These are phyloP conservation scores for Chrysosporium queenslandicum DNA, from an alignment of 2,329 filamentous ascomycete genomes.

Conservation along the genomic window DNA sequence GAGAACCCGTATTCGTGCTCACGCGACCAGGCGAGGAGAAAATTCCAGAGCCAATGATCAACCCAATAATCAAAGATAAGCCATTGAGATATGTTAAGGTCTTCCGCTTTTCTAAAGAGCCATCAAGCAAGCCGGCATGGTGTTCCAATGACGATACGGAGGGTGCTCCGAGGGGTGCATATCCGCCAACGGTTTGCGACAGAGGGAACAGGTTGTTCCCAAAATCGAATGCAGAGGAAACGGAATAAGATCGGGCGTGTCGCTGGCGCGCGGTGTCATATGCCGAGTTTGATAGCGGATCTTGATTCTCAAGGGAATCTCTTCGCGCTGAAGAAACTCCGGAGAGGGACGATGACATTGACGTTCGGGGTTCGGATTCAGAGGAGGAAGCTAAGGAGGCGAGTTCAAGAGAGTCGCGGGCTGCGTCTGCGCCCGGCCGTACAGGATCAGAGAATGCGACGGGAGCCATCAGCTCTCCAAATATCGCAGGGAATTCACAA, in stretches of 20 bases:
- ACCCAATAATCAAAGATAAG: slow-evolving; percentile 74
- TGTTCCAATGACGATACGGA: slow-evolving; percentile 47
- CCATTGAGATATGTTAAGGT: slow-evolving; percentile 92
- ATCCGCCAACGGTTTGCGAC: slow-evolving; percentile 69
- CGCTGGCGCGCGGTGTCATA: slow-evolving; percentile 44
- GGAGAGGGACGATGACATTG: slow-evolving; percentile 63
- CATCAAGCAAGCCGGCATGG: slow-evolving; percentile 54
- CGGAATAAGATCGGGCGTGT: slow-evolving; percentile 65
- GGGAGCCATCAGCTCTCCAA: slow-evolving; percentile 24
- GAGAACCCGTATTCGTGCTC: slow-evolving; percentile 80
- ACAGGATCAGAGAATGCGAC: slow-evolving; percentile 25
- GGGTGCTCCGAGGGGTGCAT: slow-evolving; percentile 75
- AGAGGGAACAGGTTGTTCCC: slow-evolving; percentile 86
- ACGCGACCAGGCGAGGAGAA: slow-evolving; percentile 93
- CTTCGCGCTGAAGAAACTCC: slow-evolving; percentile 86
- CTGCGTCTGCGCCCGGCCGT: slow-evolving; percentile 19
- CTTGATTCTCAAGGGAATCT: slow-evolving; percentile 77
- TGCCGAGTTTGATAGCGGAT: slow-evolving; percentile 52
- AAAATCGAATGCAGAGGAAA: slow-evolving; percentile 92
- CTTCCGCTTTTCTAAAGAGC: slow-evolving; percentile 89
- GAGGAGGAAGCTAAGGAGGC: slow-evolving; percentile 86
- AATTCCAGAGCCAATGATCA: slow-evolving; percentile 94
- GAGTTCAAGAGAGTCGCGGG: slow-evolving; percentile 87
- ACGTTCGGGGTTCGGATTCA: slow-evolving; percentile 53
- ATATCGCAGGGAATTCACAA: no score